Evolutionary conservation across 129 eudicot genomes (phyloP), one percentile per base, ranked within the genome.

Genomic region (Dittrichia graveolens): DNA sequence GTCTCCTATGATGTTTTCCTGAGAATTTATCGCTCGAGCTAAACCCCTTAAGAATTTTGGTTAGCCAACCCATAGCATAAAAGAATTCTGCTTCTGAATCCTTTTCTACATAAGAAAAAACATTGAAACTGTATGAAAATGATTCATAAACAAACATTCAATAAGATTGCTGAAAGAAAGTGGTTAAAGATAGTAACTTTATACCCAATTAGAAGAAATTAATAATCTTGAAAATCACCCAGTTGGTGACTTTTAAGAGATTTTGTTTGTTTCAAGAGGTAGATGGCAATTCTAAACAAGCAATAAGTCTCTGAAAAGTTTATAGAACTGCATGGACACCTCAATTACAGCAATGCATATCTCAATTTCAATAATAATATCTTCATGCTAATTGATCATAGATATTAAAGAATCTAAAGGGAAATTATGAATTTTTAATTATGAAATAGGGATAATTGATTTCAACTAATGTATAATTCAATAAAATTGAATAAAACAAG

Each of bases 21-120:
- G 94, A 89, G 60, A 76, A 71, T 81, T 81, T 87, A 68, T 86
- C 89, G 77, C 88, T 86, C 18, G 88, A 81, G 35, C 61, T 46
- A 14, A 71, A 53, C 42, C 96, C 97, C 67, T 72, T 89, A 57
- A 90, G 76, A 75, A 94, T 81, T 75, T 90, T 94, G 61, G 89
- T 83, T 57, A 94, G 70, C 94, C 99, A 94, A 59, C 99, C 99
- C 99, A 94, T 94, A 18, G 66, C 57, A 52, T 35, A 48, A 69
- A 59, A 15, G 67, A 35, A 44, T 59, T 38, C 73, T 5, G 34
- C 78, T 83, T 60, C 42, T 63, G 67, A 66, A 78, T 49, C 68
- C 73, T 38, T 37, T 24, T 70, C 91, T 87, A 45, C 73, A 50
- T 37, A 50, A 8, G 19, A 24, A 38, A 44, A 71, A 62, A 49